Evolutionary conservation across 805 yeast species (phyloP), one percentile per base, ranked within the genome.

Genomic region (Candida succiphila): DNA sequence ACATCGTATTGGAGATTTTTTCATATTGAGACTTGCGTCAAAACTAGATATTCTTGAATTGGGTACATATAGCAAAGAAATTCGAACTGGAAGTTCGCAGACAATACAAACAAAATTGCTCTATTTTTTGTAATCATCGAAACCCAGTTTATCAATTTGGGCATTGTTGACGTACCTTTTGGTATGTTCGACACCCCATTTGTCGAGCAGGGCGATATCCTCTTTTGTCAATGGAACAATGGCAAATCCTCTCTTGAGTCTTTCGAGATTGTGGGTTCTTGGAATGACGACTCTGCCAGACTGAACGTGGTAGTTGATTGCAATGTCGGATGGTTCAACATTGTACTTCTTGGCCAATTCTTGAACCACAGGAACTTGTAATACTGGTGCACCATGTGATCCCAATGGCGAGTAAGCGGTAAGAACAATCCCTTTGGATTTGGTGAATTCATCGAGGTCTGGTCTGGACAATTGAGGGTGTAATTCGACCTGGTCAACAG

Each of bases 371-470:
- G 75, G 74, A 32, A 72, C 49, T 37, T 69, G 64, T 45, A 76
- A 46, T 33, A 75, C 65, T 22, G 85, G 84, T 1, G 84, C 84
- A 29, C 82, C 82, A 15, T 60, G 50, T 2, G 78, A 61, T 6
- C 88, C 92, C 33, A 75, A 59, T 9, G 84, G 83, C 18, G 80
- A 69, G 43, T 69, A 78, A 0, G 81, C 80, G 22, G 63, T 67
- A 6, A 74, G 45, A 4, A 58, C 37, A 29, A 69, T 66, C 4
- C 56, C 52, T 31, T 67, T 47, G 15, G 54, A 36, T 31, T 52
- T 43, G 34, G 63, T 55, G 37, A 53, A 67, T 8, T 60, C 55
- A 21, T 59, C 58, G 37, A 68, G 49, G 17, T 65, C 69, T 16
- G 54, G 40, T 36, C 67, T 55, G 1, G 59, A 64, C 10, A 66